These are phyloP conservation scores for Apiotrichum gamsii DNA, from an alignment of 1,284 basidiomycete genomes.

Conservation along the genomic window DNA sequence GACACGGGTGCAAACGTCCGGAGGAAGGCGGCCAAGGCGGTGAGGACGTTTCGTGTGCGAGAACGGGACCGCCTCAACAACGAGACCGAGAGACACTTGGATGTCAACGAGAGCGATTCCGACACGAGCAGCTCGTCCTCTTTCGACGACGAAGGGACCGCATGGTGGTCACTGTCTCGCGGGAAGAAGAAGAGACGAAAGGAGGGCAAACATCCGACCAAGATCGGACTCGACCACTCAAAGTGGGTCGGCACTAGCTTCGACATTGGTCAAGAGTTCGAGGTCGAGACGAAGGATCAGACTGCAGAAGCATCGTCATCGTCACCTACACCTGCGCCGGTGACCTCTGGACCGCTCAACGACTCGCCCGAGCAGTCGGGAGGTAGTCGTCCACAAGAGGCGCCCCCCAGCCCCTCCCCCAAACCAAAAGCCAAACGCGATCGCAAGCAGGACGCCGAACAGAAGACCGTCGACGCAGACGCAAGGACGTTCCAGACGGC, in stretches of 20 bases:
- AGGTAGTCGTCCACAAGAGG: too few species aligned
- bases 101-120: constrained; percentile 9
- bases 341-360: too few species aligned
- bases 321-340: too few species aligned
- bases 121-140: neutral
- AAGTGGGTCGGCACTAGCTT: constrained; percentile 42
- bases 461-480: neutral
- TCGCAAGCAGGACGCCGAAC: neutral
- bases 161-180: neutral
- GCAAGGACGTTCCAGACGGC: neutral
- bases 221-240: constrained; percentile 7
- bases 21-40: constrained; percentile 5
- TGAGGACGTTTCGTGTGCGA: constrained; percentile 17
- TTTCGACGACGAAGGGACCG: constrained; percentile 8
- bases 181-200: constrained; percentile 4
- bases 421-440: neutral
- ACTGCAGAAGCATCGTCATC: neutral
- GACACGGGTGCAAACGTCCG: constrained; percentile 2
- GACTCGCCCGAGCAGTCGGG: too few species aligned
- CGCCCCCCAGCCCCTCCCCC: too few species aligned
- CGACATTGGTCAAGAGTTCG: constrained; percentile 41
- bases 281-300: neutral
- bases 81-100: constrained; percentile 5
- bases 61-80: constrained; percentile 10
- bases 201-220: constrained; percentile 16